Percentiles rank a stretch among this genome's conserved stretches.
These are phyloP conservation scores for Oenanthe javanica DNA, from an alignment of 140 eudicot genomes.

Conservation along the genomic window DNA sequence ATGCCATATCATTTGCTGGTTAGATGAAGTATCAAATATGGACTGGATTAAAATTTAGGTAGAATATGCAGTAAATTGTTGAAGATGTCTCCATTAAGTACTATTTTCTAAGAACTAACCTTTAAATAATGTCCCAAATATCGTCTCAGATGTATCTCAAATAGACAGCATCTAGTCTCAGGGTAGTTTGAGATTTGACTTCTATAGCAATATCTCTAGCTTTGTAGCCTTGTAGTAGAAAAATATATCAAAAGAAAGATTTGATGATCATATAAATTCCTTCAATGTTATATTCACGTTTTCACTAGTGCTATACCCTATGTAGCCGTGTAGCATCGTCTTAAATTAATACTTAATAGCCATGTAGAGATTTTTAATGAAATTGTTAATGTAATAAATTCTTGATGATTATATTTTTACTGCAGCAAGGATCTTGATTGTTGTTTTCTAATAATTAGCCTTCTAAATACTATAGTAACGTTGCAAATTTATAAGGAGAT, in stretches of 20 bases:
- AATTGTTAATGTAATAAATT: not conserved
- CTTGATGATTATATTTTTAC: not conserved
- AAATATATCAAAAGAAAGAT: too few species aligned
- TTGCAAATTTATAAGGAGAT: not conserved
- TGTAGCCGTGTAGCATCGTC: too few species aligned
- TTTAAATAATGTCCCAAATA: not conserved
- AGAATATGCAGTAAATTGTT: not conserved
- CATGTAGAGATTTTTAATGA: not conserved
- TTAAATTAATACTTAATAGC: too few species aligned
- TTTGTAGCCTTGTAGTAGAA: not conserved
- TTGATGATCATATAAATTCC: too few species aligned
- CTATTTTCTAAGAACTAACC: not conserved
- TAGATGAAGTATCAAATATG: not conserved
- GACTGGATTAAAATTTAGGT: not conserved
- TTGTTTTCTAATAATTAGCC: not conserved
- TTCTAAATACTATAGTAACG: not conserved
- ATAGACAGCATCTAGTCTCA: not conserved
- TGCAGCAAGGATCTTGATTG: not conserved
- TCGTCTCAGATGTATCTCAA: not conserved
- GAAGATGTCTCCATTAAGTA: not conserved
- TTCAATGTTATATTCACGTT: too few species aligned
- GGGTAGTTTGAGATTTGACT: not conserved
- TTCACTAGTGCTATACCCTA: too few species aligned
- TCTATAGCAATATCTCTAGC: not conserved
- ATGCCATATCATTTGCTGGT: not conserved